Percentiles rank a stretch among this genome's conserved stretches.
Evolutionary conservation across 2,329 filamentous ascomycete species (phyloP).

Genomic region (Aspergillus sp.): DNA sequence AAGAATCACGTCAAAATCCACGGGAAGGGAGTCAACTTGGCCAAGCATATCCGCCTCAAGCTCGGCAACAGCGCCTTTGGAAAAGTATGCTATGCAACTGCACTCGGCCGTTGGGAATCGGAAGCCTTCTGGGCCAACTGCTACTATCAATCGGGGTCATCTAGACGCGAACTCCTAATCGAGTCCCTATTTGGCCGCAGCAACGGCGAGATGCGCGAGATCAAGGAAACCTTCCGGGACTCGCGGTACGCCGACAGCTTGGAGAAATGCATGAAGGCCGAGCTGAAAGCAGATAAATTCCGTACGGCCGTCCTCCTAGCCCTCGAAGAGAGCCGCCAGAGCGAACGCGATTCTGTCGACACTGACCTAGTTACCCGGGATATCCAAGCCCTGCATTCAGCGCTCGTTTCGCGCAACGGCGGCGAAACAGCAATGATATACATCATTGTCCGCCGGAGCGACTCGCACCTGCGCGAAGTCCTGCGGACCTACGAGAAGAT

Average conservation of each 20-base stretch:
- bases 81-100: slow-evolving; percentile 88
- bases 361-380: slow-evolving; percentile 66
- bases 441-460: slow-evolving; percentile 77
- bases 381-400: slow-evolving; percentile 68
- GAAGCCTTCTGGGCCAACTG: slow-evolving; percentile 98
- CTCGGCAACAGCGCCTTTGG: slow-evolving; percentile 63
- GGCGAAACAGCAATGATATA: slow-evolving; percentile 86
- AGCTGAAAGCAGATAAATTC: slow-evolving; percentile 95
- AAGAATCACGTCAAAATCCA: slow-evolving; percentile 77
- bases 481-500: slow-evolving; percentile 72
- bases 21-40: slow-evolving; percentile 50
- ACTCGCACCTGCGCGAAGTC: slow-evolving; percentile 78
- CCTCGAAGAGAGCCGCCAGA: slow-evolving; percentile 79
- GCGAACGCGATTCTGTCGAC: slow-evolving; percentile 71
- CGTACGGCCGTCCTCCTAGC: slow-evolving; percentile 81
- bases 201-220: slow-evolving; percentile 81
- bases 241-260: slow-evolving; percentile 87
- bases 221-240: slow-evolving; percentile 86
- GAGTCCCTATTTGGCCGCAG: slow-evolving; percentile 87
- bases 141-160: slow-evolving; percentile 89
- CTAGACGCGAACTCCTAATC: slow-evolving; percentile 83
- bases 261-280: slow-evolving; percentile 81
- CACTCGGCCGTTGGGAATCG: slow-evolving; percentile 84
- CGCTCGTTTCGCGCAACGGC: slow-evolving; percentile 69
- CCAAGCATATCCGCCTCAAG: slow-evolving; percentile 51